These are phyloP conservation scores for Fusarium hainanense DNA, from an alignment of 2,329 filamentous ascomycete species.

Conservation along the genomic window DNA sequence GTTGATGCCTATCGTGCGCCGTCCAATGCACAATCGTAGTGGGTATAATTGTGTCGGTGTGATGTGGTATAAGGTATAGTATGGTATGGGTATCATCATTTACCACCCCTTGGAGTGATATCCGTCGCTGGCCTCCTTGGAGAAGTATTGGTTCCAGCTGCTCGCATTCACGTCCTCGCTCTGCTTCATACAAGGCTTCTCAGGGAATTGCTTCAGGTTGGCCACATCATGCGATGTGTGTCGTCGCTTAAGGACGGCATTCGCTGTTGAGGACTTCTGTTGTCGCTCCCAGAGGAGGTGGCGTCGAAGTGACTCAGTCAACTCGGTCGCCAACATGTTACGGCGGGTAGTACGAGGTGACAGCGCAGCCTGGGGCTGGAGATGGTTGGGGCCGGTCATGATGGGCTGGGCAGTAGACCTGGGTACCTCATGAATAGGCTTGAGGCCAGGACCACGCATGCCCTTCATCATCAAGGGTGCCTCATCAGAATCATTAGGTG, in stretches of 20 bases:
- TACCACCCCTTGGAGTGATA: conserved; percentile 59
- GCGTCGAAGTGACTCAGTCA: conserved; percentile 91
- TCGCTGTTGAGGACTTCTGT: conserved; percentile 89
- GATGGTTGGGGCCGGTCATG: conserved; percentile 74
- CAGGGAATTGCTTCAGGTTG: conserved; percentile 85
- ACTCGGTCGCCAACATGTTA: conserved; percentile 94
- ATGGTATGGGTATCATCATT: conserved; percentile 38
- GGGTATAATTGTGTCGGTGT: conserved; percentile 38
- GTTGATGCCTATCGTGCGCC: conserved; percentile 47
- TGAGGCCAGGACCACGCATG: conserved; percentile 60
- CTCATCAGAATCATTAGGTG: conserved; percentile 70
- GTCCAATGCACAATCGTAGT: conserved; percentile 46
- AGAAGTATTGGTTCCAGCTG: conserved; percentile 89
- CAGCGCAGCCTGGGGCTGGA: conserved; percentile 76
- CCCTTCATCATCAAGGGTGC: conserved; percentile 74
- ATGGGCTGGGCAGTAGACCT: conserved; percentile 81
- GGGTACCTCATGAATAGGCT: conserved; percentile 71
- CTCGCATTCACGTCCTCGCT: conserved; percentile 72
- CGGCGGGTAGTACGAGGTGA: conserved; percentile 92
- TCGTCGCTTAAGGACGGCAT: conserved; percentile 87
- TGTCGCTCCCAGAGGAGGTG: conserved; percentile 95
- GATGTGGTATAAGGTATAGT: conserved; percentile 19
- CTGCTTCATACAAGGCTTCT: conserved; percentile 69
- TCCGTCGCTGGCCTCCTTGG: conserved; percentile 73
- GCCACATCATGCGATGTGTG: conserved; percentile 93